Evolutionary conservation across 768 basidiomycete species (phyloP), one percentile per base, ranked within the genome.

Genomic region (Suillus ampliporus): DNA sequence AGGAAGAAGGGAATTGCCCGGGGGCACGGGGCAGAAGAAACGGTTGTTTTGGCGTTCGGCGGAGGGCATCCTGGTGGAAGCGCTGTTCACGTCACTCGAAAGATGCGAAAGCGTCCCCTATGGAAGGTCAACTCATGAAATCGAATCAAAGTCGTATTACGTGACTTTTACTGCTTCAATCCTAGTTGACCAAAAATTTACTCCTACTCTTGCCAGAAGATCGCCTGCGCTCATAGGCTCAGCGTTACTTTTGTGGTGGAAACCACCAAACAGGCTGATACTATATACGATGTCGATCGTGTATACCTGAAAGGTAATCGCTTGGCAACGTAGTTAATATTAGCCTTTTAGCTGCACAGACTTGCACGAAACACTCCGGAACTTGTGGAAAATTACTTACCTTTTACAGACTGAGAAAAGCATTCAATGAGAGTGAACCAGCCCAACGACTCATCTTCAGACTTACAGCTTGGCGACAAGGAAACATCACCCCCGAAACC

Each of bases 41-140:
- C 91, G n/a, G 94, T 96, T 47, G 94, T 97, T 58, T 82, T 96
- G 68, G 93, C 92, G 41, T 94, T 95, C 77, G 91, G 91, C 62
- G 90, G 87, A 64, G 82, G 81, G 68, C 88, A 82, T 67, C 82
- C 81, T 76, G 88, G 82, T 57, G 86, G 84, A 61, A 93, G 88
- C 70, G 86, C 90, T 60, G 92, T 96, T 68, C 92, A 94, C 75
- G 83, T 97, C 72, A 94, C 94, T 51, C 86, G 93, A 67, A 95
- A 95, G 78, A 80, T 89, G 81, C 90, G 89, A 77, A 91, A 89
- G 71, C 91, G 87, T 57, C 91, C 91, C 60, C 83, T 95, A 71
- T 92, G 86, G 80, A 88, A 86, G 71, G 92, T 94, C 26, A 93
- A 87, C 74, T 89, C 91, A 50, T 94, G 87, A 74, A 81, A 75